These are phyloP conservation scores for Puccinia triticina DNA, from an alignment of 1,284 basidiomycete genomes.

Conservation along the genomic window DNA sequence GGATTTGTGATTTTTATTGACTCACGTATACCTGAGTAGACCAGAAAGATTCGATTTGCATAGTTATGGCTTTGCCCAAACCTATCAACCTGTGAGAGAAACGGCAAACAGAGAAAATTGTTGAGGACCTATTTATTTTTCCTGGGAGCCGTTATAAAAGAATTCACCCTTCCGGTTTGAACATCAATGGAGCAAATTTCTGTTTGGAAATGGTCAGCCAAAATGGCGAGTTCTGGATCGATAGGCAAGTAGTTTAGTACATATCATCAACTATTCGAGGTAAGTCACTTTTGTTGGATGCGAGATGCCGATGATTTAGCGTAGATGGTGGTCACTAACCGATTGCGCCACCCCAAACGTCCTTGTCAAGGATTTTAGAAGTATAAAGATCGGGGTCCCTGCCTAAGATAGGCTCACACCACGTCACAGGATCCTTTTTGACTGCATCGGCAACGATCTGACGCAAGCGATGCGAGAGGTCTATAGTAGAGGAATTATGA, in stretches of 20 bases:
- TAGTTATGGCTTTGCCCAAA: slow-evolving; percentile 38
- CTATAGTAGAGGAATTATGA: slow-evolving; percentile 63
- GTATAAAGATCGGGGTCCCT: slow-evolving; percentile 76
- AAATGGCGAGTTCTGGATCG: slow-evolving; percentile 9
- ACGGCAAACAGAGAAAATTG: neutral
- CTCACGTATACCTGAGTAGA: slow-evolving; percentile 83
- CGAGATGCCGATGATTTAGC: neutral
- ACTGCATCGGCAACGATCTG: slow-evolving; percentile 65
- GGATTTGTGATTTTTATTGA: slow-evolving; percentile 2
- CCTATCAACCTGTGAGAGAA: slow-evolving; percentile 24
- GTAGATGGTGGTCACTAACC: slow-evolving; percentile 55
- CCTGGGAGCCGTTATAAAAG: neutral
- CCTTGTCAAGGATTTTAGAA: slow-evolving; percentile 73
- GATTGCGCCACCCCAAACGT: slow-evolving; percentile 91
- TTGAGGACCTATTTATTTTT: neutral
- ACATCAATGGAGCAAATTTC: slow-evolving; percentile 90
- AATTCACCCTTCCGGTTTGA: slow-evolving; percentile 75
- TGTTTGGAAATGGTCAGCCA: slow-evolving; percentile 62
- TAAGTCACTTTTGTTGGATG: neutral
- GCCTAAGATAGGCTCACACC: slow-evolving; percentile 61
- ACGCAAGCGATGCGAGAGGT: slow-evolving; percentile 63
- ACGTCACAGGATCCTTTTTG: slow-evolving; percentile 54
- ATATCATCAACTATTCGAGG: neutral
- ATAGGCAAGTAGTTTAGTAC: neutral
- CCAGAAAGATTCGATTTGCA: slow-evolving; percentile 68